Conservation (phyloP, 2,329 filamentous ascomycete species). For the Colletotrichum sp. region DNA sequence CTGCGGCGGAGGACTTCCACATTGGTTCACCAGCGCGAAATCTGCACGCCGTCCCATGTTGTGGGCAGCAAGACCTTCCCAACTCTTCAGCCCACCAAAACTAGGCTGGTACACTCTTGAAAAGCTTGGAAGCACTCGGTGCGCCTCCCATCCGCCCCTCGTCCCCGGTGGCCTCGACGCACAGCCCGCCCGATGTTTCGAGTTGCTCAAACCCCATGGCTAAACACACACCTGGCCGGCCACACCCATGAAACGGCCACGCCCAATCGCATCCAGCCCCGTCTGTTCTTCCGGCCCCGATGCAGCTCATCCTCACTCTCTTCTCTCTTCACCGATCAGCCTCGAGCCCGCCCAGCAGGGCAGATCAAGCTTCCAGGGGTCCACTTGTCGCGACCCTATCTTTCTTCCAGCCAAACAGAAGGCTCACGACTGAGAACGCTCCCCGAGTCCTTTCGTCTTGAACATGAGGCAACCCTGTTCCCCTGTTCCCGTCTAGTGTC, state of each 20-base stretch:
- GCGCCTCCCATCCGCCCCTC: background rate
- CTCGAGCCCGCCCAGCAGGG: background rate
- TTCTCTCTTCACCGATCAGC: background rate
- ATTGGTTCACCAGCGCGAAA: constrained; percentile 10
- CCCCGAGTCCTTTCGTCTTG: background rate
- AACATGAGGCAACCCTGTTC: background rate
- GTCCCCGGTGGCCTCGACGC: background rate
- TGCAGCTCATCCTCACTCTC: background rate
- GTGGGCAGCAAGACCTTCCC: background rate
- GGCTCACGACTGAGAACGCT: background rate
- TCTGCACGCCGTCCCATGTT: background rate
- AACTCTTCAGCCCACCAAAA: background rate
- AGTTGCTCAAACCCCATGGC: background rate
- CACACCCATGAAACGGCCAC: background rate
- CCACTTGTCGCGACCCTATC: background rate
- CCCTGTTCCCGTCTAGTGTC: background rate
- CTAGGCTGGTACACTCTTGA: background rate
- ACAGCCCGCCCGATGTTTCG: constrained; percentile 16
- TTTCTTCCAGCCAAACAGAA: background rate
- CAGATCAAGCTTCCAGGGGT: background rate
- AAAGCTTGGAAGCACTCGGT: background rate
- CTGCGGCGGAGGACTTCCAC: background rate
- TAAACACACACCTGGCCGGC: background rate
- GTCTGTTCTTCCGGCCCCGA: background rate
- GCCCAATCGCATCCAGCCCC: constrained; percentile 9